Evolutionary conservation across 2,329 filamentous ascomycete species (phyloP).

Genomic region (Pseudogymnoascus sp.): DNA sequence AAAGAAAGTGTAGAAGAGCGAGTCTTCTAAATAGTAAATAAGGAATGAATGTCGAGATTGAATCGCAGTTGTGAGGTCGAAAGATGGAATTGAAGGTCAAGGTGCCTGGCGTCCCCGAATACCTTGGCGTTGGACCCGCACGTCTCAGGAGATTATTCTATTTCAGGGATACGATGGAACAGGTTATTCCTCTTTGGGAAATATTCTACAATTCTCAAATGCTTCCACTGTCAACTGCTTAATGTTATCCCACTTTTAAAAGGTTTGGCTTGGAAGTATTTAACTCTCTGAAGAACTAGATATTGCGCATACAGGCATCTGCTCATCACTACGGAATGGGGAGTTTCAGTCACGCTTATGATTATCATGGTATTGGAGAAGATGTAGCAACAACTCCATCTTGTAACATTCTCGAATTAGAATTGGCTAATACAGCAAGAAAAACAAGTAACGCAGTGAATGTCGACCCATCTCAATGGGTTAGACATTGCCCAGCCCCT

Average conservation of each 20-base stretch:
- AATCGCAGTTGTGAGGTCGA: constrained; percentile 3
- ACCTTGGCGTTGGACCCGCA: constrained; percentile 2
- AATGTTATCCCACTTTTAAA: background rate
- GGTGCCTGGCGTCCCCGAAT: constrained; percentile 6
- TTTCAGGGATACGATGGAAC: constrained; percentile 8
- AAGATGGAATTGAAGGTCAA: constrained; percentile 7
- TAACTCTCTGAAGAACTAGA: background rate
- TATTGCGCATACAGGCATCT: background rate
- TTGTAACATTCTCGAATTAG: constrained; percentile 18
- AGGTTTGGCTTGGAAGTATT: background rate
- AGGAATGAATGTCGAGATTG: background rate
- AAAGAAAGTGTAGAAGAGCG: constrained; percentile 8
- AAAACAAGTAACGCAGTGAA: constrained; percentile 27
- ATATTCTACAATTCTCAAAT: background rate
- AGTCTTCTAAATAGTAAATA: background rate
- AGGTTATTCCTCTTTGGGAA: background rate
- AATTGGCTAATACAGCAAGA: constrained; percentile 32
- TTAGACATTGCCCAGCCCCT: constrained; percentile 25
- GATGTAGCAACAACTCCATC: constrained; percentile 5
- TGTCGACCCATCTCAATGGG: constrained; percentile 24
- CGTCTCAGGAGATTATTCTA: constrained; percentile 7
- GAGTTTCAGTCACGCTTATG: background rate
- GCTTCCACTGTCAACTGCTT: background rate
- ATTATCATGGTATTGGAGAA: background rate
- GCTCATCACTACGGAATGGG: background rate